Percentiles rank a stretch among this genome's conserved stretches.
phyloP scores from a whole-genome alignment of 2,329 filamentous ascomycete genomes.

The Tolypocladium nubicola region DNA sequence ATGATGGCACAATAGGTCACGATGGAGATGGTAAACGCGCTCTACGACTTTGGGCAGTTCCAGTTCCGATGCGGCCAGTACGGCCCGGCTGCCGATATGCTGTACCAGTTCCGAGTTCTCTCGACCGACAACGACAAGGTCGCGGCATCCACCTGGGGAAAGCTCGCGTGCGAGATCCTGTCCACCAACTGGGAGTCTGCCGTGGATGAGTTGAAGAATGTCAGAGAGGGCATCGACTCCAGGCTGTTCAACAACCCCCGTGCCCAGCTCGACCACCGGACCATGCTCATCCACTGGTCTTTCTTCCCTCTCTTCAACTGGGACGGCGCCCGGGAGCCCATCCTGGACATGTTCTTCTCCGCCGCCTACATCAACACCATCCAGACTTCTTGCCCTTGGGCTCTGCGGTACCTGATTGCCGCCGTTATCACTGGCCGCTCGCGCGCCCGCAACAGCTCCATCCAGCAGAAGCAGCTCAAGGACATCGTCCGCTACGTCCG shows the following conservation, averaged over 20 bases:
- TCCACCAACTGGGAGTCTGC: conserved; percentile 91
- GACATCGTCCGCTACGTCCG: conserved; percentile 90
- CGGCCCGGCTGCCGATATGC: conserved; percentile 74
- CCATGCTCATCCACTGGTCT: conserved; percentile 96
- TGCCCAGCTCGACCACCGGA: conserved; percentile 90
- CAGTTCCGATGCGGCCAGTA: conserved; percentile 98
- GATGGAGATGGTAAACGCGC: conserved; percentile 86
- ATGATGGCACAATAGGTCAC: conserved; percentile 50
- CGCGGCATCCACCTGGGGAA: conserved; percentile 91
- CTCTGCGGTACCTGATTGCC: conserved; percentile 85
- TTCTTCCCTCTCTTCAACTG: conserved; percentile 99
- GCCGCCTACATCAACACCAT: conserved; percentile 99
- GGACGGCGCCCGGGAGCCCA: conserved; percentile 77
- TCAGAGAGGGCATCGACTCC: conserved; percentile 85
- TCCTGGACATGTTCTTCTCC: conserved; percentile 96
- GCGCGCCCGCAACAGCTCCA: conserved; percentile 67
- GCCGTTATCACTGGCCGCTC: conserved; percentile 90
- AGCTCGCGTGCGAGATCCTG: conserved; percentile 91
- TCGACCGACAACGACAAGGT: conserved; percentile 99
- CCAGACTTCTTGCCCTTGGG: conserved; percentile 94
- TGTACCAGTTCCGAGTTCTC: conserved; percentile 96
- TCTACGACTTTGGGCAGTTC: conserved; percentile 94
- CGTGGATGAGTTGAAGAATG: conserved; percentile 82
- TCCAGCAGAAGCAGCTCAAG: conserved; percentile 98
- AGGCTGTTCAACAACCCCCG: conserved; percentile 94